Conservation (phyloP, 2,329 filamentous ascomycete genomes). For the Pyrenophora tritici-repentis region DNA sequence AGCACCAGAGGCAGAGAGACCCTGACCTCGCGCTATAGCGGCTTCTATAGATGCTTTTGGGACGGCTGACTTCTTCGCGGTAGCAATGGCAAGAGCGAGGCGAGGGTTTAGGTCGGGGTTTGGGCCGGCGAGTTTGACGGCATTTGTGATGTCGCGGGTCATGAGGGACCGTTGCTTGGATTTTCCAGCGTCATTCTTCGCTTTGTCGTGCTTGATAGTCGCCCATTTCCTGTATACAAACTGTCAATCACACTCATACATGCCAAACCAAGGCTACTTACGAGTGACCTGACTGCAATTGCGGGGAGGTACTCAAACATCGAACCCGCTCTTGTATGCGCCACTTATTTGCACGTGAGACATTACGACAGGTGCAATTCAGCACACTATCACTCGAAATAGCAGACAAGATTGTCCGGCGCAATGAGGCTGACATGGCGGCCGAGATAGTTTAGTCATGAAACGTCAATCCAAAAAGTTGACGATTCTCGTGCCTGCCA, state of each 20-base stretch:
- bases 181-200: conserved; percentile 79
- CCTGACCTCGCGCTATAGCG: conserved; percentile 87
- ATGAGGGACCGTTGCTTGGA: conserved; percentile 71
- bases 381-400: conserved; percentile 11
- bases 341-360: conserved; percentile 12
- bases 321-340: conserved; percentile 27
- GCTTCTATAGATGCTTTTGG: conserved; percentile 83
- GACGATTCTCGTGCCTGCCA: conserved; percentile 25
- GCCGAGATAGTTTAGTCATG: neutral
- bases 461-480: conserved; percentile 20
- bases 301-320: conserved; percentile 36
- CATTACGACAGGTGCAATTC: conserved; percentile 29
- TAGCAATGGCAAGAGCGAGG: conserved; percentile 71
- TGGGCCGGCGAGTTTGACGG: conserved; percentile 76
- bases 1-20: conserved; percentile 73
- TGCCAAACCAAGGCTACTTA: conserved; percentile 16
- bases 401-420: conserved; percentile 21
- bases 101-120: conserved; percentile 76
- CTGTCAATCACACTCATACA: neutral
- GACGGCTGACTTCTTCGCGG: conserved; percentile 83
- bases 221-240: conserved; percentile 75
- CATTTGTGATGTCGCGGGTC: conserved; percentile 73
- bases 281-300: conserved; percentile 41
- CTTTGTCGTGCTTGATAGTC: conserved; percentile 95
- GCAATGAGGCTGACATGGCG: conserved; percentile 33